Conservation (phyloP, 2,329 filamentous ascomycete species). For the Colletotrichum sp. region DNA sequence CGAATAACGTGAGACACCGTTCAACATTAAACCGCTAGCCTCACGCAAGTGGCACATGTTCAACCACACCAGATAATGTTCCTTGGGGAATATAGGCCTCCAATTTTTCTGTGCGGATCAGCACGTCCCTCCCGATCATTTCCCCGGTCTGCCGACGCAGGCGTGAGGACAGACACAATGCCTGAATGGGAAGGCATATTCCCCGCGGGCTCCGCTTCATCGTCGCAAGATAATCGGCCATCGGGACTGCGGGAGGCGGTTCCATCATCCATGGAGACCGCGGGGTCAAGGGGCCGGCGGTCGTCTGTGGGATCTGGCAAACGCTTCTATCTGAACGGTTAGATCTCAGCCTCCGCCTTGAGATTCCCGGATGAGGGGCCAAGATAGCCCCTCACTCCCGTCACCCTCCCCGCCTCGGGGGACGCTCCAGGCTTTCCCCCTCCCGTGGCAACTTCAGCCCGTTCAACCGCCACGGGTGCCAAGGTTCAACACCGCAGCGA, state of each 20-base stretch:
- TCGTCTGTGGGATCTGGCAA: background rate
- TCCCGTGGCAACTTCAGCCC: background rate
- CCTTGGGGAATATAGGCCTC: background rate
- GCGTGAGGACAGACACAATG: background rate
- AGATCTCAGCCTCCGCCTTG: background rate
- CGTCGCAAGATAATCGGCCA: background rate
- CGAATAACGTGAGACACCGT: conserved; percentile 8
- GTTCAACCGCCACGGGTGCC: background rate
- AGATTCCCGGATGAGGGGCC: background rate
- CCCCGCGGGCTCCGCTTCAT: conserved; percentile 2
- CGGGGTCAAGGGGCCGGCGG: background rate
- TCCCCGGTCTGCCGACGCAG: conserved; percentile 5
- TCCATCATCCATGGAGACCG: background rate
- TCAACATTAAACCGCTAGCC: background rate
- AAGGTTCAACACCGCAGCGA: background rate
- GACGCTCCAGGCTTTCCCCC: background rate
- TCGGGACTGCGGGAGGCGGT: background rate
- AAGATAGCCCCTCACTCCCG: background rate
- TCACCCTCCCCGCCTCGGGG: background rate
- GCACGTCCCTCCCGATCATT: conserved; percentile 14
- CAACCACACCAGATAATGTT: background rate
- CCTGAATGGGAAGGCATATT: background rate
- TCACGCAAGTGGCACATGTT: background rate
- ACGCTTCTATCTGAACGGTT: background rate
- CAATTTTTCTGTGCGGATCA: conserved; percentile 4